phyloP scores from a whole-genome alignment of 2,329 filamentous ascomycete genomes.

The Phaeophleospora eucalypticola region DNA sequence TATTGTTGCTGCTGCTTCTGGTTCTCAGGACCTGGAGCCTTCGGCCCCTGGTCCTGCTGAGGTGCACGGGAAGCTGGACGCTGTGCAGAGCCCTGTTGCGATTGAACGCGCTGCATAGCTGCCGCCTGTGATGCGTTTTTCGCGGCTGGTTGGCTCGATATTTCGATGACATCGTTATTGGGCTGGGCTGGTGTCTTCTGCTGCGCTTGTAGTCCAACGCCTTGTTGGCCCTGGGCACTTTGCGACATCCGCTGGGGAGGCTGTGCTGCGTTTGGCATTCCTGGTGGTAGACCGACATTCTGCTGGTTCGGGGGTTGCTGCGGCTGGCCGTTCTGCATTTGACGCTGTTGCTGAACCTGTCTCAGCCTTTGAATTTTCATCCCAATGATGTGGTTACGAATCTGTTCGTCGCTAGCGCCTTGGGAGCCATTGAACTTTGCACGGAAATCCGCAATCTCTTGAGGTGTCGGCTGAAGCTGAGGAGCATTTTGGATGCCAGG shows the following conservation, averaged over 20 bases:
- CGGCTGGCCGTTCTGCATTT: conserved; percentile 31
- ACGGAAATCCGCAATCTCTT: conserved; percentile 41
- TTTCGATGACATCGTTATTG: conserved; percentile 42
- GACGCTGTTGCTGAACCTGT: conserved; percentile 32
- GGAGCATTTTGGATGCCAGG: no score
- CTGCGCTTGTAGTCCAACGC: conserved; percentile 14
- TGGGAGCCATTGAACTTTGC: conserved; percentile 31
- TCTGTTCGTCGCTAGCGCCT: conserved; percentile 41
- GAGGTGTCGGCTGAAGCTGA: conserved; percentile 32
- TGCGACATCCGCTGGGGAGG: conserved; percentile 15
- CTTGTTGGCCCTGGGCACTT: conserved; percentile 22
- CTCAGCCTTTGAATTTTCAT: conserved; percentile 17
- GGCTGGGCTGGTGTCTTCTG: conserved; percentile 24
- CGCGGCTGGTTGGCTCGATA: conserved; percentile 26
- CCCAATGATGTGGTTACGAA: conserved; percentile 33
- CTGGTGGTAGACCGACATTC: neutral
- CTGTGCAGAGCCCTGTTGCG: conserved; percentile 13
- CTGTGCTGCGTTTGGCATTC: conserved; percentile 9
- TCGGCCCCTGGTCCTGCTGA: conserved; percentile 22
- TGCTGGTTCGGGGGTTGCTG: conserved; percentile 27
- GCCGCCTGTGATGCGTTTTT: conserved; percentile 31
- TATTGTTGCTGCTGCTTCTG: conserved; percentile 18
- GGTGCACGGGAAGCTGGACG: neutral
- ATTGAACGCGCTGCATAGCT: conserved; percentile 20
- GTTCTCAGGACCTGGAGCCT: conserved; percentile 23